Evolutionary conservation across 441 rosid species (phyloP).

Genomic region (Erodium trifolium): DNA sequence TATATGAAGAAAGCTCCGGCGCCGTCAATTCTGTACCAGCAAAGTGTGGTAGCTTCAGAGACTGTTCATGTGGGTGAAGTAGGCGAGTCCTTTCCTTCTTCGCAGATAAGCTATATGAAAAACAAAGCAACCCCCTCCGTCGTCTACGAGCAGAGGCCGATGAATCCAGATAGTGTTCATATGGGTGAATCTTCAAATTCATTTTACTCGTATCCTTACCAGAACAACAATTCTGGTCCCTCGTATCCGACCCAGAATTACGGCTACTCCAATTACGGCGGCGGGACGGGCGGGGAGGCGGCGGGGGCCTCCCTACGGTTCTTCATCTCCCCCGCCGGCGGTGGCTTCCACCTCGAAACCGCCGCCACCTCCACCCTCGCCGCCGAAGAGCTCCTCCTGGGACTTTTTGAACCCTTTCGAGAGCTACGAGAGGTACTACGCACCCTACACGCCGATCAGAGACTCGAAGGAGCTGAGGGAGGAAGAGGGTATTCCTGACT

Average conservation of each 20-base stretch:
- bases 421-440: slow-evolving; percentile 35
- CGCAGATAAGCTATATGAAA: slow-evolving; percentile 73
- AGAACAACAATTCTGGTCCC: slow-evolving; percentile 15
- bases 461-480: slow-evolving; percentile 76
- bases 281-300: too few species aligned
- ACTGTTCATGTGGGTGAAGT: not conserved
- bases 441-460: slow-evolving; percentile 45
- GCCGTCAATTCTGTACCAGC: not conserved
- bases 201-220: slow-evolving; percentile 25
- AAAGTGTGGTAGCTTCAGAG: not conserved
- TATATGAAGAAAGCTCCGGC: not conserved
- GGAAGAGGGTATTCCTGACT: slow-evolving; percentile 89
- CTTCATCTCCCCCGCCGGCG: slow-evolving; percentile 23
- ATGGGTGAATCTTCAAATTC: slow-evolving; percentile 53
- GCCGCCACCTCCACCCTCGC: slow-evolving; percentile 74
- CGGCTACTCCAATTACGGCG: too few species aligned
- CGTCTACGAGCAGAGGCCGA: slow-evolving; percentile 11
- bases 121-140: slow-evolving; percentile 46
- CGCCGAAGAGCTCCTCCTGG: slow-evolving; percentile 60
- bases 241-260: slow-evolving; percentile 16
- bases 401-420: slow-evolving; percentile 68
- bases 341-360: slow-evolving; percentile 45
- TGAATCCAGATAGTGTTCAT: too few species aligned
- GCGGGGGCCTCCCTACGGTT: too few species aligned
- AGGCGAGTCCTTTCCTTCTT: slow-evolving; percentile 4